These are phyloP conservation scores for Cordyceps cateniannulata DNA, from an alignment of 2,329 filamentous ascomycete species.

Conservation along the genomic window DNA sequence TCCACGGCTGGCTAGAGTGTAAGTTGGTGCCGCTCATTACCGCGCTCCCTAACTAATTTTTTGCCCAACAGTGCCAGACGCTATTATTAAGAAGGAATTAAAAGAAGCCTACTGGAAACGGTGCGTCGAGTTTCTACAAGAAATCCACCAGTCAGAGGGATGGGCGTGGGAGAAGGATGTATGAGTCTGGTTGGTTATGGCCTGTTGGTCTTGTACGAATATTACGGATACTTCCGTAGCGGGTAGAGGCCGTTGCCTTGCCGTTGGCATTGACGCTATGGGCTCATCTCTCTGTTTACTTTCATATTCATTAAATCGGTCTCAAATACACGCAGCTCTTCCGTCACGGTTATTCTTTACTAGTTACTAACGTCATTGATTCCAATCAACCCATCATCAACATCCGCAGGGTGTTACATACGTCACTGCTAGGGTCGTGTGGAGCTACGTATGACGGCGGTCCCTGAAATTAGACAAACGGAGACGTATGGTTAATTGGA, in stretches of 20 bases:
- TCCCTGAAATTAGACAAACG: not conserved
- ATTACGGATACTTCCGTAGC: too few relatives aligned
- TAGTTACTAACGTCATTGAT: not conserved
- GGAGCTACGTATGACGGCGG: not conserved
- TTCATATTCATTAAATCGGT: not conserved
- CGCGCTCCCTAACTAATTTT: not conserved
- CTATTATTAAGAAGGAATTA: constrained; percentile 14
- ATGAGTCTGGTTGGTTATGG: too few relatives aligned
- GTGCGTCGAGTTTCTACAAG: constrained; percentile 16
- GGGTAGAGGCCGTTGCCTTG: too few relatives aligned
- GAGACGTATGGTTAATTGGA: not conserved
- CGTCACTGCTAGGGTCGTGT: not conserved
- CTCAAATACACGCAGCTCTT: not conserved
- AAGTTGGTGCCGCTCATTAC: constrained; percentile 3
- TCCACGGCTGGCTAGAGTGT: constrained; percentile 26
- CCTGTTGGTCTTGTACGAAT: too few relatives aligned
- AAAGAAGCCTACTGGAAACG: constrained; percentile 16
- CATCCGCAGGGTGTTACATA: not conserved
- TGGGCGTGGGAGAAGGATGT: not conserved
- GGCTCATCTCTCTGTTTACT: too few relatives aligned
- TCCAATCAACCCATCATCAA: too few relatives aligned
- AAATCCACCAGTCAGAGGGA: constrained; percentile 11
- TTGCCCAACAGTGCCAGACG: constrained; percentile 16
- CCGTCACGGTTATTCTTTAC: not conserved
- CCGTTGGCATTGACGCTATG: too few relatives aligned